These are phyloP conservation scores for Colletotrichum godetiae DNA, from an alignment of 2,329 filamentous ascomycete genomes.

Conservation along the genomic window DNA sequence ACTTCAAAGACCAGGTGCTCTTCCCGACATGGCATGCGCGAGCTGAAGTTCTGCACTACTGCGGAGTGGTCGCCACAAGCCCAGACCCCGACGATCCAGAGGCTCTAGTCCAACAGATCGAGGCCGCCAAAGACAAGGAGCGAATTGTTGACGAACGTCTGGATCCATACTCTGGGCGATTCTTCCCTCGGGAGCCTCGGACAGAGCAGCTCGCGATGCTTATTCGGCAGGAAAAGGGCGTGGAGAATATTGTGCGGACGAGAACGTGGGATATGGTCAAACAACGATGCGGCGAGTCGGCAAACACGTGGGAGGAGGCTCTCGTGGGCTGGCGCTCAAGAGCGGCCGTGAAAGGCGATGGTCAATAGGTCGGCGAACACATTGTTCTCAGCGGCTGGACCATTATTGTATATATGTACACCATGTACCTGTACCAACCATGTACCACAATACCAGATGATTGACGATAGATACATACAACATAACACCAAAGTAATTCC, in stretches of 20 bases:
- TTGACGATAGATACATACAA: conserved; percentile 6
- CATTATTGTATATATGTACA: neutral
- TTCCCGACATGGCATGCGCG: conserved; percentile 91
- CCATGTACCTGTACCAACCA: conserved; percentile 25
- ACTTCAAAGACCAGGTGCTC: conserved; percentile 81
- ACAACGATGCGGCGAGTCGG: conserved; percentile 76
- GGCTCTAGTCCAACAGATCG: conserved; percentile 73
- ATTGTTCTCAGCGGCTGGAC: neutral
- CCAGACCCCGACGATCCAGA: conserved; percentile 91
- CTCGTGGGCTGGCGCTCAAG: conserved; percentile 66
- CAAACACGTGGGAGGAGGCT: conserved; percentile 72
- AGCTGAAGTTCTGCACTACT: conserved; percentile 88
- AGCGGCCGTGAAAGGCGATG: conserved; percentile 14
- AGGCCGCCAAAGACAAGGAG: conserved; percentile 77
- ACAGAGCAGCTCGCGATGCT: conserved; percentile 82
- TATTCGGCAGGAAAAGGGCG: conserved; percentile 78
- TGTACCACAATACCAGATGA: conserved; percentile 18
- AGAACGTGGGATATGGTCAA: conserved; percentile 84
- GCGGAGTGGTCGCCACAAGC: conserved; percentile 85
- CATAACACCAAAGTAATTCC: neutral
- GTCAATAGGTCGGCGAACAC: neutral
- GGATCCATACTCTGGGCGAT: conserved; percentile 90
- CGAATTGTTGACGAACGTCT: conserved; percentile 86
- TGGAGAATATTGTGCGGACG: conserved; percentile 82
- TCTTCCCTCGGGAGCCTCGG: conserved; percentile 81